Conservation (phyloP, 1,284 basidiomycete species). For the Rhodotorula mucilaginosa region DNA sequence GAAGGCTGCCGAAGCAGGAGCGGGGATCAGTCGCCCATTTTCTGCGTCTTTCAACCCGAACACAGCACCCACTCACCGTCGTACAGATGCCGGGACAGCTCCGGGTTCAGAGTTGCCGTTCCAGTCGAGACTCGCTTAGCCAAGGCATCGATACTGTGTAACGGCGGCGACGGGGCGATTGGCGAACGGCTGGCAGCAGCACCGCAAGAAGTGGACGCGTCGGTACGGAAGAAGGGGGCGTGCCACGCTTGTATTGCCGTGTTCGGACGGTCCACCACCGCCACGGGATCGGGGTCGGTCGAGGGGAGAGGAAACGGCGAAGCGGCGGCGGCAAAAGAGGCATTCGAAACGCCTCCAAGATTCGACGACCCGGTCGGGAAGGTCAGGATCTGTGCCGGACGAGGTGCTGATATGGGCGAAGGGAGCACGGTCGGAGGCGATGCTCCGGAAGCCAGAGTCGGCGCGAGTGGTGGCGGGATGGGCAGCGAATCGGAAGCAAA, state of each 20-base stretch:
- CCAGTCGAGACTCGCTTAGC: not conserved
- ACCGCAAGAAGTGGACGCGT: not conserved
- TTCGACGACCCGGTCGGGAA: too few species aligned
- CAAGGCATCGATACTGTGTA: not conserved
- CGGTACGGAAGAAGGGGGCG: not conserved
- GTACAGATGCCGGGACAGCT: slow-evolving; percentile 4
- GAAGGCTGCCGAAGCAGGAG: not conserved
- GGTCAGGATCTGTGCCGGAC: too few species aligned
- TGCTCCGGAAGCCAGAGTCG: too few species aligned
- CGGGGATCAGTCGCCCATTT: too few species aligned
- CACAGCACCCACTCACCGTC: not conserved
- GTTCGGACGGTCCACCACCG: not conserved
- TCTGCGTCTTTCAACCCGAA: too few species aligned
- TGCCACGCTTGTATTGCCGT: not conserved
- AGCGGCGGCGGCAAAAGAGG: too few species aligned
- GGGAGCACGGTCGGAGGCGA: too few species aligned
- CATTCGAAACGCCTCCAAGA: too few species aligned
- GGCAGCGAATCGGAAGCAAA: not conserved
- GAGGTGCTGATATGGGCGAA: too few species aligned
- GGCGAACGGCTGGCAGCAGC: not conserved
- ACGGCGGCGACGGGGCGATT: not conserved
- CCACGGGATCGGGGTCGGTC: too few species aligned
- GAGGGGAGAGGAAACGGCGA: too few species aligned
- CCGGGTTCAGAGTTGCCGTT: not conserved
- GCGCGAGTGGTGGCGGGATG: too few species aligned